These are phyloP conservation scores for Aspergillus taichungensis DNA, from an alignment of 495 filamentous ascomycete species.

Conservation along the genomic window DNA sequence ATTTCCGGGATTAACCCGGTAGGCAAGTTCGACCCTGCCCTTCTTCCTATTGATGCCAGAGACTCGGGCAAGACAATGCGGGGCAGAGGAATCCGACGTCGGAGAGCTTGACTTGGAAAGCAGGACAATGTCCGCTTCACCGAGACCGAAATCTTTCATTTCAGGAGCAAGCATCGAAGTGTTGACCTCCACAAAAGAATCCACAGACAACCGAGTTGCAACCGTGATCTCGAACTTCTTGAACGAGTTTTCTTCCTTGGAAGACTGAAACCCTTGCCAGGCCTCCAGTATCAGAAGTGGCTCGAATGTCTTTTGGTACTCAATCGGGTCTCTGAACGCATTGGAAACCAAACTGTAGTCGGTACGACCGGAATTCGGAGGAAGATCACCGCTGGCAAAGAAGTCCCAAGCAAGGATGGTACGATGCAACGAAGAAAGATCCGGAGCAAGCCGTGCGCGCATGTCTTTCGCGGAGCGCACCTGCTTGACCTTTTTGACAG, in stretches of 20 bases:
- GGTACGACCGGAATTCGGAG: slow-evolving; percentile 57
- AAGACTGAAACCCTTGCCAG: slow-evolving; percentile 87
- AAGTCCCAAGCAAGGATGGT: slow-evolving; percentile 88
- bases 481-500: slow-evolving; percentile 71
- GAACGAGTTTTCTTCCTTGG: slow-evolving; percentile 74
- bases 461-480: slow-evolving; percentile 79
- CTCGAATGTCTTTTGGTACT: slow-evolving; percentile 84
- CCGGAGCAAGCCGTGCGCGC: slow-evolving; percentile 83
- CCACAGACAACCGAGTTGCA: slow-evolving; percentile 76
- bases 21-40: slow-evolving; percentile 71
- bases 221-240: slow-evolving; percentile 78
- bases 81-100: slow-evolving; percentile 47
- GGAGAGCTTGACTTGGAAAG: slow-evolving; percentile 66
- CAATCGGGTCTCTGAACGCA: slow-evolving; percentile 60
- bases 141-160: slow-evolving; percentile 60
- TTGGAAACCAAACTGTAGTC: slow-evolving; percentile 68
- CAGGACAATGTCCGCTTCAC: slow-evolving; percentile 83
- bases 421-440: slow-evolving; percentile 76
- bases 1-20: slow-evolving; percentile 60
- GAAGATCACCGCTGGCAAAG: slow-evolving; percentile 76
- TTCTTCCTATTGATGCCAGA: slow-evolving; percentile 71
- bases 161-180: slow-evolving; percentile 61
- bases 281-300: slow-evolving; percentile 88
- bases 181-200: slow-evolving; percentile 86
- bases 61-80: slow-evolving; percentile 82